These are phyloP conservation scores for Saraca asoca DNA, from an alignment of 331 rosid genomes.

Conservation along the genomic window DNA sequence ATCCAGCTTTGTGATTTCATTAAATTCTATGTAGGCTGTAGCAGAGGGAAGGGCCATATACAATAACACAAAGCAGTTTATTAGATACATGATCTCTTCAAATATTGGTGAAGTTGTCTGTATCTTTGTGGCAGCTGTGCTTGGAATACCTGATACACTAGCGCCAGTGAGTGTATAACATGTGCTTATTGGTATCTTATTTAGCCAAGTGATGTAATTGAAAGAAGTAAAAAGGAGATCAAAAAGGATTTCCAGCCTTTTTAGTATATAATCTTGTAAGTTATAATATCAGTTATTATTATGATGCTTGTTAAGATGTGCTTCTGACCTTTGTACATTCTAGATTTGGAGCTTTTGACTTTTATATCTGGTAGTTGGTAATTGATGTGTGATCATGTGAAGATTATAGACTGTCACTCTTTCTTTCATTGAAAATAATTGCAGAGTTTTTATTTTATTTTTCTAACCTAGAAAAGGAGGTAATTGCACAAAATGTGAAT, in stretches of 20 bases:
- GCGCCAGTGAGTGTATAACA: constrained; percentile 84
- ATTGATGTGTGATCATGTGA: constrained; percentile 23
- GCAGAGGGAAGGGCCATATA: constrained; percentile 99
- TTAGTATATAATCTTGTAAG: constrained; percentile 1
- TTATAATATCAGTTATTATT: not conserved
- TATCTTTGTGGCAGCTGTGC: constrained; percentile 98
- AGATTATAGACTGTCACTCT: constrained; percentile 7
- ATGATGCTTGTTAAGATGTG: constrained; percentile 22
- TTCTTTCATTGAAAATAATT: constrained; percentile 20
- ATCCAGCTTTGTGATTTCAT: no score
- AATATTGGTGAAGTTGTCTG: constrained; percentile 99
- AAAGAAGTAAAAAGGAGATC: not conserved
- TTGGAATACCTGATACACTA: constrained; percentile 97
- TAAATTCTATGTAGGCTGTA: constrained; percentile 67
- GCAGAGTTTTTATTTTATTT: not conserved
- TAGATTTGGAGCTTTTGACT: constrained; percentile 12
- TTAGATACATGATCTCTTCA: constrained; percentile 99
- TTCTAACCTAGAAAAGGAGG: no score
- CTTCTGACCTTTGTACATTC: constrained; percentile 7
- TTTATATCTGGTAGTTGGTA: constrained; percentile 7
- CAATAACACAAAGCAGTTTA: constrained; percentile 93
- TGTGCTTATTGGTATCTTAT: constrained; percentile 11
- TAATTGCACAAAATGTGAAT: not conserved
- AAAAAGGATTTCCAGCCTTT: constrained; percentile 20
- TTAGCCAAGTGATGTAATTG: constrained; percentile 25